Conservation (phyloP, 2,329 filamentous ascomycete species). For the Mariannaea sp. region DNA sequence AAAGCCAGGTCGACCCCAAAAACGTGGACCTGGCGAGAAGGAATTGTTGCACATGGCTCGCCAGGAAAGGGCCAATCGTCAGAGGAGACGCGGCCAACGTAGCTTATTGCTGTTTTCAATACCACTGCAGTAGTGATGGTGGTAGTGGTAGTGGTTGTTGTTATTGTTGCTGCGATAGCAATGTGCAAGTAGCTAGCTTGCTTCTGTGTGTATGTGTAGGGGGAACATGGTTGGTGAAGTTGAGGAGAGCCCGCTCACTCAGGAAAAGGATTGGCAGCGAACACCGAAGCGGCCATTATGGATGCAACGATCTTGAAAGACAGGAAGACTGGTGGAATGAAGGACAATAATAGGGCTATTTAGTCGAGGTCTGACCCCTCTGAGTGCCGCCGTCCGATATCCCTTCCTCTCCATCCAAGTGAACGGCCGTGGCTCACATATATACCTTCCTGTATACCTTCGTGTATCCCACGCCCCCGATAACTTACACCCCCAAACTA, state of each 20-base stretch:
- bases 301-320: background rate
- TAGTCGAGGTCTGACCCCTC: too few species aligned
- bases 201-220: background rate
- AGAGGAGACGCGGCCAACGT: constrained; percentile 18
- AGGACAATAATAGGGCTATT: background rate
- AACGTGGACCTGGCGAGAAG: constrained; percentile 22
- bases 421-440: too few species aligned
- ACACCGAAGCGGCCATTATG: too few species aligned
- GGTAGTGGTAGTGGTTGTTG: background rate
- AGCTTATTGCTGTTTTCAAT: background rate
- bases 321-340: background rate
- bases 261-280: background rate
- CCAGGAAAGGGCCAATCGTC: constrained; percentile 15
- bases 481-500: too few species aligned
- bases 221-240: background rate
- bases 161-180: background rate
- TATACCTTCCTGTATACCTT: too few species aligned
- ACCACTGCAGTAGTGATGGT: background rate
- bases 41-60: background rate
- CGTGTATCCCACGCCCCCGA: too few species aligned
- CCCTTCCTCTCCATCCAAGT: too few species aligned
- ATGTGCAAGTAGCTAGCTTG: background rate
- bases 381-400: too few species aligned
- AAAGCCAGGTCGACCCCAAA: background rate
- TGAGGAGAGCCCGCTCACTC: background rate